phyloP scores from a whole-genome alignment of 208 protist species.

The Tritrichomonas foetus region DNA sequence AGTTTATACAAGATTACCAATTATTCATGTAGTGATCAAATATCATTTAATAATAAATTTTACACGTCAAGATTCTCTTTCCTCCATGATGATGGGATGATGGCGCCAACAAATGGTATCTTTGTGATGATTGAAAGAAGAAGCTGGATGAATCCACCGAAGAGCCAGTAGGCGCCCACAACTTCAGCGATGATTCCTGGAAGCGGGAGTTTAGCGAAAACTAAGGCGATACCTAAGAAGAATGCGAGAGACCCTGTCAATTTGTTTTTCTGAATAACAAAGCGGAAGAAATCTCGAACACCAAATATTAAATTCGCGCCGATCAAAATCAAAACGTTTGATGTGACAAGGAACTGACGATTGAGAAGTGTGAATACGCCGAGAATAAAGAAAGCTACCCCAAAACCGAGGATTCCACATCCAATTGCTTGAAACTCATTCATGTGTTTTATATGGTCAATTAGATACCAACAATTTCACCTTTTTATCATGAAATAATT shows the following conservation, averaged over 20 bases:
- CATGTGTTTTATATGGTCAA: not conserved
- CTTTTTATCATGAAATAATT: too few relatives aligned
- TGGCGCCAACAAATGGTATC: not conserved
- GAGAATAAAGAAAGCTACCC: not conserved
- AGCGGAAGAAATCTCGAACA: not conserved
- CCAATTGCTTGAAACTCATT: not conserved
- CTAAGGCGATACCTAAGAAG: not conserved
- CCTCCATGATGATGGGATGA: not conserved
- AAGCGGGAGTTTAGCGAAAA: not conserved
- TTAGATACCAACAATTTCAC: too few relatives aligned
- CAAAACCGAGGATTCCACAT: not conserved
- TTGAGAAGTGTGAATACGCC: not conserved
- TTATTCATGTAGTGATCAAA: too few relatives aligned
- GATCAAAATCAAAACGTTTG: not conserved
- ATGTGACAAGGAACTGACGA: not conserved
- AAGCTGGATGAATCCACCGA: not conserved
- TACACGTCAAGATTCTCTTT: not conserved
- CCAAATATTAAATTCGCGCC: not conserved
- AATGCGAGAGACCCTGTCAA: not conserved
- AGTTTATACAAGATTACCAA: too few relatives aligned
- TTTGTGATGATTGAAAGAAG: not conserved
- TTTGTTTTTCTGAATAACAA: not conserved
- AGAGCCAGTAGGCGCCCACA: not conserved
- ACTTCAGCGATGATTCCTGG: slow-evolving; percentile 22
- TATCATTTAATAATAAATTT: too few relatives aligned